Conservation (phyloP, 768 basidiomycete species). For the Leucogyrophana mollusca region DNA sequence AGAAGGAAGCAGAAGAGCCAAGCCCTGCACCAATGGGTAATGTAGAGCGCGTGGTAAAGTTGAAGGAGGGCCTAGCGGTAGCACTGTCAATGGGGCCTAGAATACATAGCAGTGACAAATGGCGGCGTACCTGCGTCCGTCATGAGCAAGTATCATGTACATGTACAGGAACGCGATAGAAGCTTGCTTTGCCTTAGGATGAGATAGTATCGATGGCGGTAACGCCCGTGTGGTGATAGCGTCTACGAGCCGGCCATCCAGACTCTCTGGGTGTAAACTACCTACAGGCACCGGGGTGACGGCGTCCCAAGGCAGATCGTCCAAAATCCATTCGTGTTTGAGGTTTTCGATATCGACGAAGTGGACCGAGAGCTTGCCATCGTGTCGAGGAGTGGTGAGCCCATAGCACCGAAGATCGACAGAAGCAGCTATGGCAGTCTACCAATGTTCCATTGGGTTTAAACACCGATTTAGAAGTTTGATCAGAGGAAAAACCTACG, state of each 20-base stretch:
- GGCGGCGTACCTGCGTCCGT: conserved; percentile 57
- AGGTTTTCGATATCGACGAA: conserved; percentile 79
- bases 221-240: conserved; percentile 56
- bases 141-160: conserved; percentile 74
- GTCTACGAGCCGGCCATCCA: conserved; percentile 73
- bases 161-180: conserved; percentile 86
- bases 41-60: conserved; percentile 81
- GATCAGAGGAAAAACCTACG: conserved; percentile 48
- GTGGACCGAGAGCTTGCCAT: conserved; percentile 70
- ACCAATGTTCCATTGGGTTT: conserved; percentile 7
- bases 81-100: conserved; percentile 1
- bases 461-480: conserved; percentile 5
- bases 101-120: conserved; percentile 23
- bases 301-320: conserved; percentile 76
- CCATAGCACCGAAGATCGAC: conserved; percentile 96
- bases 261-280: conserved; percentile 55
- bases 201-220: conserved; percentile 29
- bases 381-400: conserved; percentile 70
- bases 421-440: conserved; percentile 94
- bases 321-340: conserved; percentile 78
- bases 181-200: conserved; percentile 42
- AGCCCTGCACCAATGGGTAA: conserved; percentile 94
- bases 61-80: conserved; percentile 63
- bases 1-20: conserved; percentile 96
- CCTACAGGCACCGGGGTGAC: conserved; percentile 53